These are phyloP conservation scores for Darksidea phi DNA, from an alignment of 495 filamentous ascomycete species.

Conservation along the genomic window DNA sequence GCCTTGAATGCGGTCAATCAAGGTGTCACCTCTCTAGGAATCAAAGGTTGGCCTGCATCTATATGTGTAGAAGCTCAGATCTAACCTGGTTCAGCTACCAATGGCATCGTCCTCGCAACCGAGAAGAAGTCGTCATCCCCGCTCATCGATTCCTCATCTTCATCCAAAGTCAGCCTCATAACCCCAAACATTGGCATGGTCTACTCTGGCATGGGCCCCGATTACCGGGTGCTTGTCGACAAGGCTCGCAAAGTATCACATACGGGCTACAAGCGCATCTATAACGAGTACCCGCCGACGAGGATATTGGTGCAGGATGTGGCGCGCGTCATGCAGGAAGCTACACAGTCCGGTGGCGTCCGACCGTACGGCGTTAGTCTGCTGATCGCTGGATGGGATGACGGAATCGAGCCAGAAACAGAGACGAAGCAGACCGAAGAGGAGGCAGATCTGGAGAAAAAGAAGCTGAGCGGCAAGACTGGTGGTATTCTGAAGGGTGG, in stretches of 20 bases:
- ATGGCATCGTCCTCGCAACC: conserved; percentile 97
- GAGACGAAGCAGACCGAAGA: conserved; percentile 48
- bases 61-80: background rate
- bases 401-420: conserved; percentile 81
- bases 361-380: conserved; percentile 96
- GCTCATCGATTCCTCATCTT: conserved; percentile 86
- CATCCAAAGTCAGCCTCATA: conserved; percentile 96
- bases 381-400: conserved; percentile 96
- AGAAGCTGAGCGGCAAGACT: conserved; percentile 72
- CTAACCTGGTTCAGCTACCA: conserved; percentile 67
- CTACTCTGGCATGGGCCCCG: conserved; percentile 97
- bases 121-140: conserved; percentile 99
- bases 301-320: conserved; percentile 98
- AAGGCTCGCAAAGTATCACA: conserved; percentile 98
- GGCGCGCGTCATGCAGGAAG: conserved; percentile 96
- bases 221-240: conserved; percentile 96
- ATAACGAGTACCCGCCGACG: conserved; percentile 99
- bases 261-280: conserved; percentile 98
- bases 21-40: conserved; percentile 95
- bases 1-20: conserved; percentile 98
- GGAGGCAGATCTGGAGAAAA: conserved; percentile 61
- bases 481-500: conserved; percentile 94
- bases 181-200: conserved; percentile 99
- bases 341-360: conserved; percentile 95
- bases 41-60: conserved; percentile 69